Evolutionary conservation across 2,329 filamentous ascomycete species (phyloP).

Genomic region (Stylonectria norvegica): DNA sequence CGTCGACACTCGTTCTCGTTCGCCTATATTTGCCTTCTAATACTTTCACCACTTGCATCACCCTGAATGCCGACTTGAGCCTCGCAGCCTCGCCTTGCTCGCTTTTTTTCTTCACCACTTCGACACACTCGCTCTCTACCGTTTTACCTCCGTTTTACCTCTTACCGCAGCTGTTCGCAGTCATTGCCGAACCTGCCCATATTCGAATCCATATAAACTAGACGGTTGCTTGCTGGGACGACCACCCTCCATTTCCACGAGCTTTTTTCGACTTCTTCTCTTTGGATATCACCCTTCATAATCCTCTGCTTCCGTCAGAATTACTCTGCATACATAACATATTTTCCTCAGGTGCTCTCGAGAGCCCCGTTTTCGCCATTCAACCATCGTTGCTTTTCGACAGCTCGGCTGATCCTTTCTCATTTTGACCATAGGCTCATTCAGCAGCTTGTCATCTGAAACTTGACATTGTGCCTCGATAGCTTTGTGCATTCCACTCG

Average conservation of each 20-base stretch:
- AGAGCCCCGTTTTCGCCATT: constrained; percentile 9
- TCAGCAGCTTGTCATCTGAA: constrained; percentile 2
- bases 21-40: constrained; percentile 30
- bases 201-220: constrained; percentile 25
- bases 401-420: constrained; percentile 7
- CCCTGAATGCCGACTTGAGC: constrained; percentile 15
- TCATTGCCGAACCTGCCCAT: constrained; percentile 21
- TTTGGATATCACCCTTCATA: constrained; percentile 24
- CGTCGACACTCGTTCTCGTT: constrained; percentile 33
- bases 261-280: constrained; percentile 11
- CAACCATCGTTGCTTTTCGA: constrained; percentile 7
- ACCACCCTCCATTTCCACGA: constrained; percentile 15
- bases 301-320: constrained; percentile 19
- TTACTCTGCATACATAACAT: constrained; percentile 22
- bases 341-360: constrained; percentile 16
- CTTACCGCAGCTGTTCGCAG: constrained; percentile 18
- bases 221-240: constrained; percentile 25
- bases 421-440: constrained; percentile 1
- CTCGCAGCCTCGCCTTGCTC: constrained; percentile 22
- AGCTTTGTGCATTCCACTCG: constrained; percentile 11
- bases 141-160: constrained; percentile 18
- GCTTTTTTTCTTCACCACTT: constrained; percentile 28
- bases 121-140: constrained; percentile 26
- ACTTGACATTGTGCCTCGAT: constrained; percentile 10
- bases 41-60: constrained; percentile 29